Evolutionary conservation across 345 rosid species (phyloP), one percentile per base, ranked within the genome.

Genomic region (Eucalyptus sp.): DNA sequence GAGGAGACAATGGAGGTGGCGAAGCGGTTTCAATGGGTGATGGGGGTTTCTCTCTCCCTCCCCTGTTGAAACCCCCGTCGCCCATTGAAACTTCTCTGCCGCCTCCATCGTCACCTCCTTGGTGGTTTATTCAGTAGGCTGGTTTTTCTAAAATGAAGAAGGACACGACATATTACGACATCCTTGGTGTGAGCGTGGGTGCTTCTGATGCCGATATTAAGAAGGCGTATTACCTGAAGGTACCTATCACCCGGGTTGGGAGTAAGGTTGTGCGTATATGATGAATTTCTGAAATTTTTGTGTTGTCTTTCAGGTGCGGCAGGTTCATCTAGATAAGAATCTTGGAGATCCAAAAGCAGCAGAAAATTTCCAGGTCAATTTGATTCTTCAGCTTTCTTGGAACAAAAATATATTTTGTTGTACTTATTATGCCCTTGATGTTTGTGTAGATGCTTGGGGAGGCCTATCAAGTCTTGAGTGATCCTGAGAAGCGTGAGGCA

Each of bases 281-380:
- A 71, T 10, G 83, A 31, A 71, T 50, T 20, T 86, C 17, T 52
- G 2, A 52, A 41, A 87, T 25, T 33, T 33, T 37, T 18, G 0
- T 17, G 80, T 81, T 18, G 51, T 89, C 88, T 71, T 88, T 54
- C 93, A 97, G 97, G 97, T 97, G 87, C 93, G 96, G 90, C 79
- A 90, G 90, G 99, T 98, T 89, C 99, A 98, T 89, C 99, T 98
- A 41, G 97, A 98, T 90, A 98, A 97, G 94, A 98, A 97, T 93
- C 98, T 91, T 44, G 93, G 94, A 46, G 99, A 96, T 92, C 97
- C 98, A 56, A 95, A 93, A 90, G 99, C 99, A 88, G 95, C 98
- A 9, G 95, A 90, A 90, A 98, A 96, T 89, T 98, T 98, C 92
- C 97, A 94, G 96, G 98, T 96, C 79, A 88, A 88, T 83, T 83